Conservation (phyloP, 108 stramenopile species). For the Epithemia pelagica region DNA sequence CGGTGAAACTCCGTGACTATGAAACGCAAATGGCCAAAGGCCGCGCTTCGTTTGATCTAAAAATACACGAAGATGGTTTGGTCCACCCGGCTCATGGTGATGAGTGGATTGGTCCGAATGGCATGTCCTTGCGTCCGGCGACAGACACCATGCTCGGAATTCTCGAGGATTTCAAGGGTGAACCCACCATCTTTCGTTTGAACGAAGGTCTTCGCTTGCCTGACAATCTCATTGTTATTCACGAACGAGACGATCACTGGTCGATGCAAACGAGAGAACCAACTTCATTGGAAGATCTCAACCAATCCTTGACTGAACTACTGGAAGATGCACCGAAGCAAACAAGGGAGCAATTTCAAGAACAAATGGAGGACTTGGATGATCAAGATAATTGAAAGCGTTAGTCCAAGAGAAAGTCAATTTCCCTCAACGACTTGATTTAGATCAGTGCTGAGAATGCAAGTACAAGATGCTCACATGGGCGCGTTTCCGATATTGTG, state of each 20-base stretch:
- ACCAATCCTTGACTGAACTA: neutral
- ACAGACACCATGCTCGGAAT: slow-evolving; percentile 6
- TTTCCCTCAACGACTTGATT: too few relatives aligned
- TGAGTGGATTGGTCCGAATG: slow-evolving; percentile 10
- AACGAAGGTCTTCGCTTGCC: slow-evolving; percentile 1
- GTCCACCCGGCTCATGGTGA: slow-evolving; percentile 6
- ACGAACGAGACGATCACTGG: slow-evolving; percentile 8
- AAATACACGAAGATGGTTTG: neutral
- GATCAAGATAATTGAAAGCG: slow-evolving; percentile 15
- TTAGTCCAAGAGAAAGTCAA: too few relatives aligned
- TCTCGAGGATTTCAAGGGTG: neutral
- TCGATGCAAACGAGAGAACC: slow-evolving; percentile 5
- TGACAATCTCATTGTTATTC: slow-evolving; percentile 4
- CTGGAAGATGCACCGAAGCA: neutral
- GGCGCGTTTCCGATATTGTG: too few relatives aligned
- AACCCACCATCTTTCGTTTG: slow-evolving; percentile 5
- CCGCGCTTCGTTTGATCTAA: neutral
- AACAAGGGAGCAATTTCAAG: slow-evolving; percentile 3
- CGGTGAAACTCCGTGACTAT: slow-evolving; percentile 1
- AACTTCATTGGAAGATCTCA: neutral
- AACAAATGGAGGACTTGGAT: slow-evolving; percentile 2
- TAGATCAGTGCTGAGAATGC: too few relatives aligned
- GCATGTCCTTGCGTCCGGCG: slow-evolving; percentile 2
- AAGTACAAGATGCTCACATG: too few relatives aligned
- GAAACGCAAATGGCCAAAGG: slow-evolving; percentile 9